phyloP scores from a whole-genome alignment of 192 early-diverging fungal genomes.

The Coemansia biformis region DNA sequence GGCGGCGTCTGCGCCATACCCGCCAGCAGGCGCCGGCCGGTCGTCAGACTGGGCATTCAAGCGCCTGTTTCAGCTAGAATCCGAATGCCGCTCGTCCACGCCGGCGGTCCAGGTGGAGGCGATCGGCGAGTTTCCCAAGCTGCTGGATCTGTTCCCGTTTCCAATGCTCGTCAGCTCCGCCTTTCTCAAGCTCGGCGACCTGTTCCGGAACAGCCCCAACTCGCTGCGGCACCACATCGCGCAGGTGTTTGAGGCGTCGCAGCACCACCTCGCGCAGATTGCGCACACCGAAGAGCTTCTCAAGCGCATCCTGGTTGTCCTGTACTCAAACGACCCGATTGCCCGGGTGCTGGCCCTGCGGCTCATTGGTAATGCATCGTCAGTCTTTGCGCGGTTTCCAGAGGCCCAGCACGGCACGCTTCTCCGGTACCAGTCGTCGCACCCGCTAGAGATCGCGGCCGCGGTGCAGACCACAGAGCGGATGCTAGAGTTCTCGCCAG shows the following conservation, averaged over 20 bases:
- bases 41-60: constrained; percentile 51
- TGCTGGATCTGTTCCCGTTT: constrained; percentile 52
- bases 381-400: constrained; percentile 41
- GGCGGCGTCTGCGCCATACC: too few species aligned
- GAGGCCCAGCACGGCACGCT: constrained; percentile 53
- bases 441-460: constrained; percentile 49
- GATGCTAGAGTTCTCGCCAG: constrained; percentile 44
- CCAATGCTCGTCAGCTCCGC: constrained; percentile 50
- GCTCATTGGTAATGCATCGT: constrained; percentile 44
- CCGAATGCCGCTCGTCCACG: constrained; percentile 33
- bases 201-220: constrained; percentile 46
- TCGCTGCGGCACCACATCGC: constrained; percentile 49
- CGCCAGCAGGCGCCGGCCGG: constrained; percentile 11
- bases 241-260: constrained; percentile 38
- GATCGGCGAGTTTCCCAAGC: constrained; percentile 46
- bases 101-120: constrained; percentile 46
- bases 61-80: constrained; percentile 49
- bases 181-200: constrained; percentile 51
- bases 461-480: constrained; percentile 46
- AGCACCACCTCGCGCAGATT: constrained; percentile 38
- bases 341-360: constrained; percentile 49
- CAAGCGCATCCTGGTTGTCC: constrained; percentile 43
- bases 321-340: constrained; percentile 50
- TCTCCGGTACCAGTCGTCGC: constrained; percentile 40
- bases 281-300: constrained; percentile 46